Evolutionary conservation across 495 filamentous ascomycete species (phyloP).

Genomic region (Halenospora varia): DNA sequence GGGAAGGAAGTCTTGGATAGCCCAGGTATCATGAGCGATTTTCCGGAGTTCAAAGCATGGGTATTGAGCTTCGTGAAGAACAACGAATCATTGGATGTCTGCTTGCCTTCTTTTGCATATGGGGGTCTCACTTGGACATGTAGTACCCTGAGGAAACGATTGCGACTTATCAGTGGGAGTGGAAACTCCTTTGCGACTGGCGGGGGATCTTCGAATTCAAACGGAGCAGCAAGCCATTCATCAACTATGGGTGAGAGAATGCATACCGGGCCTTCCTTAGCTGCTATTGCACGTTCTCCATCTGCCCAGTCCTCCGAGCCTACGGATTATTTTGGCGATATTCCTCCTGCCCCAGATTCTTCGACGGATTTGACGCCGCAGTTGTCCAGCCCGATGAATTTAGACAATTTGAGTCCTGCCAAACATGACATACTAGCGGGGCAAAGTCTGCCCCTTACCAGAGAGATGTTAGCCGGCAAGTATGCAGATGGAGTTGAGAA

Average conservation of each 20-base stretch:
- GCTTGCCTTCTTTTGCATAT: constrained; percentile 45
- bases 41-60: constrained; percentile 60
- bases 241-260: constrained; percentile 11
- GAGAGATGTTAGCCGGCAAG: constrained; percentile 6
- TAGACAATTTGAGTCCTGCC: constrained; percentile 1
- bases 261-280: background rate
- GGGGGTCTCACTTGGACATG: constrained; percentile 59
- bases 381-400: background rate
- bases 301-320: constrained; percentile 27
- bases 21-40: constrained; percentile 34
- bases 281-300: constrained; percentile 1
- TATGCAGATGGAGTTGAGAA: constrained; percentile 3
- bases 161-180: constrained; percentile 56
- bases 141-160: constrained; percentile 56
- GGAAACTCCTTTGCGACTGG: constrained; percentile 24
- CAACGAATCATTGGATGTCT: constrained; percentile 40
- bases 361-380: background rate
- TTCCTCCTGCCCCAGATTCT: constrained; percentile 3
- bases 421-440: constrained; percentile 9
- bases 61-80: constrained; percentile 45
- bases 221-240: constrained; percentile 4
- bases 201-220: constrained; percentile 33
- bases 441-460: background rate
- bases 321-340: constrained; percentile 44
- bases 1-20: constrained; percentile 31